phyloP scores from a whole-genome alignment of 768 basidiomycete species.

The Podaxis carcinomalis region DNA sequence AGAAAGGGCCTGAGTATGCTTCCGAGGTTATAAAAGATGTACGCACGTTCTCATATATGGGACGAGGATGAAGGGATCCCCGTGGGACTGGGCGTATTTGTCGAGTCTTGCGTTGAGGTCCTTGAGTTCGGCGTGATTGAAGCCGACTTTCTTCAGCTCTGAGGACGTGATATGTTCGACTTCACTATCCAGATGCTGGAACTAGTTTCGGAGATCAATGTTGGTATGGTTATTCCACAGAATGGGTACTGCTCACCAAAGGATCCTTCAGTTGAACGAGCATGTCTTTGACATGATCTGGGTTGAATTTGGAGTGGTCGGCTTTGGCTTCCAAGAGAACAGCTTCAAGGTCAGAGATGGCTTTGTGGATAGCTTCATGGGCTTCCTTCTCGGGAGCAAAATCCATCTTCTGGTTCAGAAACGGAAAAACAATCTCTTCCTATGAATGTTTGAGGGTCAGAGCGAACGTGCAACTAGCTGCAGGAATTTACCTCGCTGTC shows the following conservation, averaged over 20 bases:
- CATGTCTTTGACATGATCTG: neutral
- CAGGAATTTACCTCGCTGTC: neutral
- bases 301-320: neutral
- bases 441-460: neutral
- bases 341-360: neutral
- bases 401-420: conserved; percentile 9
- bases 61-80: conserved; percentile 2
- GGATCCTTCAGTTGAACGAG: neutral
- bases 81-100: neutral
- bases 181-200: conserved; percentile 1
- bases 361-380: neutral
- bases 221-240: neutral
- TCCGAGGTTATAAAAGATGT: neutral
- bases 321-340: neutral
- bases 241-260: neutral
- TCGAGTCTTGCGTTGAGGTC: neutral
- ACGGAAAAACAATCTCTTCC: conserved; percentile 1
- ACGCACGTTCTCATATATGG: conserved; percentile 5
- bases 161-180: conserved; percentile 1
- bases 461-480: neutral
- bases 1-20: neutral
- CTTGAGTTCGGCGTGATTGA: neutral
- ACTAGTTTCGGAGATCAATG: neutral
- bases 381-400: conserved; percentile 2
- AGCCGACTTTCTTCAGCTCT: neutral